Base-by-base conservation (phyloP, 441 rosid genomes). In the Brassica hybrid region DNA sequence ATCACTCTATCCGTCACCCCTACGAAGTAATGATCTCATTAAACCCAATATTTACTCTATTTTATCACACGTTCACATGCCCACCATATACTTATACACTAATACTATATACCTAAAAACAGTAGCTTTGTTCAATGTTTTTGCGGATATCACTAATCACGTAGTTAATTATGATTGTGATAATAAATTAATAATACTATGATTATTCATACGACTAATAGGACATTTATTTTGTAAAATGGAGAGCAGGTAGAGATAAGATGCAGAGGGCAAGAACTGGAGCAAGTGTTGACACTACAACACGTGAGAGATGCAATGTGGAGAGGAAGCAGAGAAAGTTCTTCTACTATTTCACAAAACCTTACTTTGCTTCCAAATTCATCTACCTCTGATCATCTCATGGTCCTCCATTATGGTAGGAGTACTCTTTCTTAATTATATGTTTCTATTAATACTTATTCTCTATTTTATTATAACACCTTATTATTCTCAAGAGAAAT, bases 251-350 rank as follows among this genome's bases (percentile, higher is more conserved):
- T 95, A 80, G 98, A 90, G 84, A 95, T 95, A 82, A 91, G 83
- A 81, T 95, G 99, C 81, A 90, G 89, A 86, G 99, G 99, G 79
- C 91, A 91, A 72, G 85, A 90, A 76, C 91, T 95, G 21, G 84
- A 34, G 68, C 97, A 92, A 63, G 83, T 79, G 89, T 87, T 90
- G 88, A 93, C 98, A 81, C 68, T 95, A 84, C 96, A 90, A 89
- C 94, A 95, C 77, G 97, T 95, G 65, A 90, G 99, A 80, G 99
- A 95, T 79, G 67, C 86, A 80, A 86, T 93, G 17, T 94, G 99
- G 99, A 88, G 86, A 80, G 80, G 87, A 71, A 63, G 13, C 54
- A 76, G 77, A 67, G 71, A 61, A 48, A 80, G 2, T 65, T 48
- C 68, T 65, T 66, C n/a, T n/a, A n/a, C 68, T 70, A 2, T 12